phyloP scores from a whole-genome alignment of 2,329 filamentous ascomycete species.

The Ilyonectria robusta region DNA sequence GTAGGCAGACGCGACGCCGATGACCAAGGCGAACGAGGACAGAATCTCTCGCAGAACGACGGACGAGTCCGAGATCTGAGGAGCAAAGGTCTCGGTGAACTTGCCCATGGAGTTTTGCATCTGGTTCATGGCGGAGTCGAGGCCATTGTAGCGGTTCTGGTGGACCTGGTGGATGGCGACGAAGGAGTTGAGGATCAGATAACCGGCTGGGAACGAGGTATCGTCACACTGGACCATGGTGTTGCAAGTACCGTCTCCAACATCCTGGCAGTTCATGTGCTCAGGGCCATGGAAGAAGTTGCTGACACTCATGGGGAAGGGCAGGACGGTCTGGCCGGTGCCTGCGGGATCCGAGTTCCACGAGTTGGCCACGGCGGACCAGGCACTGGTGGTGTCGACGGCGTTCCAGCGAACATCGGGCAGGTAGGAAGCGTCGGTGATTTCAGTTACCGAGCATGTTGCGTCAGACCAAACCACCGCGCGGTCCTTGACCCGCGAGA shows the following conservation, averaged over 20 bases:
- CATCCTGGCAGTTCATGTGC: conserved; percentile 17
- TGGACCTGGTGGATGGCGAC: conserved; percentile 14
- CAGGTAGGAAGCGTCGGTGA: conserved; percentile 11
- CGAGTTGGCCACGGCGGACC: conserved; percentile 13
- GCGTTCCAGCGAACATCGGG: conserved; percentile 10
- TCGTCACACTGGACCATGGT: conserved; percentile 15
- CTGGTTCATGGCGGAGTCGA: conserved; percentile 12
- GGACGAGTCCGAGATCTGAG: not conserved
- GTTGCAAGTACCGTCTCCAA: conserved; percentile 14
- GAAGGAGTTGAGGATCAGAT: conserved; percentile 21
- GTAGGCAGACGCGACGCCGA: conserved; percentile 12
- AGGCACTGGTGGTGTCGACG: conserved; percentile 5
- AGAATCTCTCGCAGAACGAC: conserved; percentile 13
- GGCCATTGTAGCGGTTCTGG: conserved; percentile 18
- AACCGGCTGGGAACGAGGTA: conserved; percentile 8
- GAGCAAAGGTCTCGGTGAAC: conserved; percentile 15
- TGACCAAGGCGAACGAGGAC: conserved; percentile 4
- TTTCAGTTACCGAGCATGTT: conserved; percentile 9
- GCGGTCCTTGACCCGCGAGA: not conserved
- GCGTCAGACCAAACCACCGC: conserved; percentile 1
- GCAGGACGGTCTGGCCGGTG: not conserved
- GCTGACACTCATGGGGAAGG: conserved; percentile 17
- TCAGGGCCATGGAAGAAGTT: conserved; percentile 21
- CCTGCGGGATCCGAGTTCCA: conserved; percentile 12
- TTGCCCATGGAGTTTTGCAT: conserved; percentile 12